Percentiles rank a stretch among this genome's conserved stretches.
These are phyloP conservation scores for Cryptosporidium viatorum DNA, from an alignment of 169 alveolate genomes.

Conservation along the genomic window DNA sequence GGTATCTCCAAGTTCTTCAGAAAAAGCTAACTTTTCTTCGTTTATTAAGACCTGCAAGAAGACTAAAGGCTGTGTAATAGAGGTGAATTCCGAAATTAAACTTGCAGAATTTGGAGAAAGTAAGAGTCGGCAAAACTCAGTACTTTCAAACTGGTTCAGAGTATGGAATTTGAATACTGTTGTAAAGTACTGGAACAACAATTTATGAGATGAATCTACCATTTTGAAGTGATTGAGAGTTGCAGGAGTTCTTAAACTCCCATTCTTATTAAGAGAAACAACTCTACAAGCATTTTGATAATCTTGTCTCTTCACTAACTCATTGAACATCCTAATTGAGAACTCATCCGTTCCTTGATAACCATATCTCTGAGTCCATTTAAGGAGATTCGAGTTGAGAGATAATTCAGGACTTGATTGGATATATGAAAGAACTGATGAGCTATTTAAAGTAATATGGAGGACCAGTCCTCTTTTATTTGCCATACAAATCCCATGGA, in stretches of 20 bases:
- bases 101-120: conserved; percentile 90
- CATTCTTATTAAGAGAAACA: conserved; percentile 94
- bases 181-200: conserved; percentile 95
- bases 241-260: conserved; percentile 93
- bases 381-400: conserved; percentile 42
- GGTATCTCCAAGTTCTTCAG: conserved; percentile 97
- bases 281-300: conserved; percentile 95
- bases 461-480: conserved; percentile 81
- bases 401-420: conserved; percentile 73
- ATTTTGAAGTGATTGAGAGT: conserved; percentile 93
- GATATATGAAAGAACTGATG: conserved; percentile 64
- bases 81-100: conserved; percentile 74
- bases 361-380: conserved; percentile 84
- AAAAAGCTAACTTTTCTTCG: conserved; percentile 95
- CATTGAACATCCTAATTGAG: conserved; percentile 88
- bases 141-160: conserved; percentile 95
- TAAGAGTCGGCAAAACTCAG: conserved; percentile 96
- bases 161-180: conserved; percentile 95
- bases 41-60: conserved; percentile 95
- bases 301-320: conserved; percentile 87
- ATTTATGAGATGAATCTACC: conserved; percentile 89
- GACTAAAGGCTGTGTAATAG: conserved; percentile 5
- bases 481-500: conserved; percentile 67
- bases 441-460: conserved; percentile 48
- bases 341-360: conserved; percentile 94